These are phyloP conservation scores for Tetrahymena elliotti DNA, from an alignment of 73 alveolate species.

Conservation along the genomic window DNA sequence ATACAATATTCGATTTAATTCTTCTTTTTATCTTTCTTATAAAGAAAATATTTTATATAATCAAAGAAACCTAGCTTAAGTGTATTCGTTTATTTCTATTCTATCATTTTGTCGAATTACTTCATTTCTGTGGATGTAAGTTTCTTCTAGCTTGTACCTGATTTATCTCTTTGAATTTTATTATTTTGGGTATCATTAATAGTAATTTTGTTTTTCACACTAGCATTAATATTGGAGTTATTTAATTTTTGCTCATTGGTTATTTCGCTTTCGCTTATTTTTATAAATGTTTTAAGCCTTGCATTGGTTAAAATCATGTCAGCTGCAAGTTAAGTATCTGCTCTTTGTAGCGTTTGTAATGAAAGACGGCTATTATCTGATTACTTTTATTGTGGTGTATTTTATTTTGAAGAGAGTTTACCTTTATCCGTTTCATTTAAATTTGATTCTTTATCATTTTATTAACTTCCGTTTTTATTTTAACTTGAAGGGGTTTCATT, in stretches of 20 bases:
- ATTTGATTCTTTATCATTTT: neutral
- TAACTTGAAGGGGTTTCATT: too few relatives aligned
- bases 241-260: neutral
- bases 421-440: neutral
- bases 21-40: neutral
- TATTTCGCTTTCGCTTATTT: neutral
- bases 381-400: too few relatives aligned
- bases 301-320: neutral
- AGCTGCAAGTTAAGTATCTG: neutral
- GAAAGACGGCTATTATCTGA: neutral
- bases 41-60: neutral
- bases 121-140: neutral
- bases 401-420: too few relatives aligned
- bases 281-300: neutral
- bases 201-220: neutral
- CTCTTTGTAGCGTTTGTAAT: neutral
- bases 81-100: neutral
- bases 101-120: neutral
- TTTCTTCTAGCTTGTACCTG: neutral
- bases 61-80: neutral
- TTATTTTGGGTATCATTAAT: neutral
- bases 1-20: neutral
- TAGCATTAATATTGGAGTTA: neutral
- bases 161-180: neutral
- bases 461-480: too few relatives aligned